These are phyloP conservation scores for Westerdykella aurantiaca DNA, from an alignment of 2,329 filamentous ascomycete species.

Conservation along the genomic window DNA sequence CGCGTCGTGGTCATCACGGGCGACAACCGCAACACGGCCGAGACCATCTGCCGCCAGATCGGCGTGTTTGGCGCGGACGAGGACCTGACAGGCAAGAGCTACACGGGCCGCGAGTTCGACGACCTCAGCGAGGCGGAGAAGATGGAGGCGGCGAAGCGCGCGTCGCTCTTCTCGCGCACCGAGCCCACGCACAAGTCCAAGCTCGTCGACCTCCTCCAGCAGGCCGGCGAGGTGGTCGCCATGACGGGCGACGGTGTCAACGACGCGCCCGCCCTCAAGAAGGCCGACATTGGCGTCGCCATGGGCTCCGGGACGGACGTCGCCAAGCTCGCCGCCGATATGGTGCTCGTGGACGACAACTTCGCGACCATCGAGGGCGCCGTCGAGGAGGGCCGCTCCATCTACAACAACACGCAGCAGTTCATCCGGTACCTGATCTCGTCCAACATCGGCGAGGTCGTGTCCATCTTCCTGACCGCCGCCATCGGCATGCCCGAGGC, in stretches of 20 bases:
- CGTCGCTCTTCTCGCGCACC: constrained; percentile 90
- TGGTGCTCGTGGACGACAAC: constrained; percentile 98
- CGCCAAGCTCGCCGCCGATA: constrained; percentile 91
- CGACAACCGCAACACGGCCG: constrained; percentile 95
- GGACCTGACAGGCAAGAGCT: constrained; percentile 86
- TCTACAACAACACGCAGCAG: constrained; percentile 99
- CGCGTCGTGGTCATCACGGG: constrained; percentile 97
- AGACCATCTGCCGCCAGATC: constrained; percentile 96
- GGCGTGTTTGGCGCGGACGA: constrained; percentile 81
- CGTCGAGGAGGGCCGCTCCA: constrained; percentile 93
- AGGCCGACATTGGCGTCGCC: constrained; percentile 96
- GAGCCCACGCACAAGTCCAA: constrained; percentile 97
- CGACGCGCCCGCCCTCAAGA: constrained; percentile 94
- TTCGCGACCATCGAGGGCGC: constrained; percentile 96
- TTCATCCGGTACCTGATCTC: constrained; percentile 99
- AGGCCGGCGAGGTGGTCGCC: constrained; percentile 86
- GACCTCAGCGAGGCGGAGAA: constrained; percentile 72
- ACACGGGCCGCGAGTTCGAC: constrained; percentile 91
- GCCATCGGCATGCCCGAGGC: constrained; percentile 97
- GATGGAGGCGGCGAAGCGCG: constrained; percentile 74
- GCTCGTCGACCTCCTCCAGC: constrained; percentile 92
- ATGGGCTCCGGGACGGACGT: constrained; percentile 99
- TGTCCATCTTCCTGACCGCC: constrained; percentile 96
- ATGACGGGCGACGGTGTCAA: constrained; percentile 99
- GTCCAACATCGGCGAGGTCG: constrained; percentile 97